These are phyloP conservation scores for Colletotrichum noveboracense DNA, from an alignment of 2,329 filamentous ascomycete species.

Conservation along the genomic window DNA sequence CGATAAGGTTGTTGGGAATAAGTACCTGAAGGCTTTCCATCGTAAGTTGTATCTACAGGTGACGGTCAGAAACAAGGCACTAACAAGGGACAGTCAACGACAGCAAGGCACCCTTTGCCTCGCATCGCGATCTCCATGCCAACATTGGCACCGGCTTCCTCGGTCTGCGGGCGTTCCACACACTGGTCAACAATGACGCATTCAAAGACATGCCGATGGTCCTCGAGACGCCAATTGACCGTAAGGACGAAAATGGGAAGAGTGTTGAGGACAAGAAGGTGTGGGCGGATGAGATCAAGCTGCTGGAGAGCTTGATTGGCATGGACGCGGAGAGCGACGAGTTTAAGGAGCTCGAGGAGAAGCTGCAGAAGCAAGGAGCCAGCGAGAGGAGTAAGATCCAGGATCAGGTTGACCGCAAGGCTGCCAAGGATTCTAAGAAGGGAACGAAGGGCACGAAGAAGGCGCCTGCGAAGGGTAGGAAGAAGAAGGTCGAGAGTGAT, in stretches of 20 bases:
- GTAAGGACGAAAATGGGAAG: slow-evolving; percentile 68
- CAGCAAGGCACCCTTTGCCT: slow-evolving; percentile 86
- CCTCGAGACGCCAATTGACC: slow-evolving; percentile 93
- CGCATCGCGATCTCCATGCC: slow-evolving; percentile 87
- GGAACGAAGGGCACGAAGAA: slow-evolving; percentile 36
- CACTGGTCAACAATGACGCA: slow-evolving; percentile 80
- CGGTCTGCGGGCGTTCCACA: slow-evolving; percentile 88
- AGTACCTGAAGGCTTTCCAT: slow-evolving; percentile 86
- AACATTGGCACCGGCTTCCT: slow-evolving; percentile 97
- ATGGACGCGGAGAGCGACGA: slow-evolving; percentile 79
- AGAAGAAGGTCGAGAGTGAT: slow-evolving; percentile 36
- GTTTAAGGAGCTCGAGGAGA: slow-evolving; percentile 69
- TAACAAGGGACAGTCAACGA: slow-evolving; percentile 64
- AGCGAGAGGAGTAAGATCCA: slow-evolving; percentile 77
- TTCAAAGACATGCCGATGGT: slow-evolving; percentile 88
- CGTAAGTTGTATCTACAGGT: slow-evolving; percentile 29
- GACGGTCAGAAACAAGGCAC: rapidly evolving
- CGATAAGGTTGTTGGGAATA: slow-evolving; percentile 75
- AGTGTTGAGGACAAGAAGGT: slow-evolving; percentile 78
- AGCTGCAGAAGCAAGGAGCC: slow-evolving; percentile 71
- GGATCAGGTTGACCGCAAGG: slow-evolving; percentile 80
- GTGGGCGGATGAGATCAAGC: slow-evolving; percentile 94
- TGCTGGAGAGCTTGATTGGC: slow-evolving; percentile 86
- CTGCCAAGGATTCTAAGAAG: slow-evolving; percentile 61
- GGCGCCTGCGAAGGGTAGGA: slow-evolving; percentile 36